These are phyloP conservation scores for Coprinopsis sp. DNA, from an alignment of 768 basidiomycete species.

Conservation along the genomic window DNA sequence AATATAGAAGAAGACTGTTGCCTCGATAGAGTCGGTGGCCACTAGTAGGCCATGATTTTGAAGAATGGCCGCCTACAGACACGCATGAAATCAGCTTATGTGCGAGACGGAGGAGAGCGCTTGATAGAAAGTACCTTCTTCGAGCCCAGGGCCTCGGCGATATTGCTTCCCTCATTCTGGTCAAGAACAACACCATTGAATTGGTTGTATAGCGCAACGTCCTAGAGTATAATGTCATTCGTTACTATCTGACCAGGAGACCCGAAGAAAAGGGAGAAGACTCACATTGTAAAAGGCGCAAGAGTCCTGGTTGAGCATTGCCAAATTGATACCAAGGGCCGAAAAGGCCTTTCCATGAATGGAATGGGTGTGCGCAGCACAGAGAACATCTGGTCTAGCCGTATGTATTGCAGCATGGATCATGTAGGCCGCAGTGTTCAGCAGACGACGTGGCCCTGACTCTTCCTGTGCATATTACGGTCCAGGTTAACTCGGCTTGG, in stretches of 20 bases:
- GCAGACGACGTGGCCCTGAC: constrained; percentile 25
- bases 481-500: background rate
- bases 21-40: constrained; percentile 38
- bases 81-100: background rate
- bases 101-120: background rate
- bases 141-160: constrained; percentile 37
- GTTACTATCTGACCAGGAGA: too few species aligned
- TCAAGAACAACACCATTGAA: constrained; percentile 47
- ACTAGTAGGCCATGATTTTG: constrained; percentile 41
- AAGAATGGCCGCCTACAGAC: constrained; percentile 33
- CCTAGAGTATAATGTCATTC: constrained; percentile 18
- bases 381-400: constrained; percentile 44
- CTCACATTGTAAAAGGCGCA: constrained; percentile 38
- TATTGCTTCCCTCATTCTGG: constrained; percentile 39
- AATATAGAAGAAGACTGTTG: constrained; percentile 37
- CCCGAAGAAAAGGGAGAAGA: too few species aligned
- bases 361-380: constrained; percentile 46
- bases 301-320: constrained; percentile 41
- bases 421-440: constrained; percentile 30
- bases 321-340: constrained; percentile 37
- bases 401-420: constrained; percentile 41
- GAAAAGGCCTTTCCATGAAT: constrained; percentile 47
- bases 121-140: constrained; percentile 26
- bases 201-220: constrained; percentile 38
- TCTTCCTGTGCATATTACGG: constrained; percentile 19